Evolutionary conservation across 2,329 filamentous ascomycete genomes (phyloP), one percentile per base, ranked within the genome.

Genomic region (Mollisia scopiformis): DNA sequence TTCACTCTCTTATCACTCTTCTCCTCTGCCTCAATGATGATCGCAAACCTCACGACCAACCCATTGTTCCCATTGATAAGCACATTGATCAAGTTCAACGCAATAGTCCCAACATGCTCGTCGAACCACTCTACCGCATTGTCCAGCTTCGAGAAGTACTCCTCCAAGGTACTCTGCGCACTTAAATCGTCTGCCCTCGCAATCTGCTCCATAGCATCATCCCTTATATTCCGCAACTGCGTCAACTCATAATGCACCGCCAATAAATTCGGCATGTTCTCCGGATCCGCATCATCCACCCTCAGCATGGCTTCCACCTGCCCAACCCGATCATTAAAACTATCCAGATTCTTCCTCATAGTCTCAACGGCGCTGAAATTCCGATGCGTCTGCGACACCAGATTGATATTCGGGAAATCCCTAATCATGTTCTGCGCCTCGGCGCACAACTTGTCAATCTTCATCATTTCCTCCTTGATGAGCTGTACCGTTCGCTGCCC

Each of bases 401-500:
- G 80, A 75, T 96, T 95, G 81, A 96, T 95, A 73, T 92, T 92
- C 35, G 90, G 89, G 77, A 99, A 98, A 80, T 99, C 95, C 72
- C 91, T 88, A 72, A 99, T 97, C 87, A 97, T 97, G 74, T 92
- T 92, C 80, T 98, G 94, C 57, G 93, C 93, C 78, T 99, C 96
- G 65, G 93, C 93, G 79, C 95, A 99, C 66, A 99, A 86, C 78
- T 92, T 93, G 80, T 99, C 95, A 72, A 99, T 98, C 78, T 94
- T 96, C 82, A 96, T 93, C 87, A 99, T 95, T 80, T 99, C 95
- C 68, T 98, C 94, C 77, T 96, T 97, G 78, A 97, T 97, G 70
- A 90, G 86, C 73, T 92, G 90, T 35, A 99, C 91, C 63, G 92
- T 92, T 75, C 93, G 91, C 77, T 98, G 93, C 59, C 93, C 93